A percentile compares a stretch with the other conserved stretches of the same genome.
Conservation (phyloP, 164 flowering plant genomes). For the Protea cynaroides region DNA sequence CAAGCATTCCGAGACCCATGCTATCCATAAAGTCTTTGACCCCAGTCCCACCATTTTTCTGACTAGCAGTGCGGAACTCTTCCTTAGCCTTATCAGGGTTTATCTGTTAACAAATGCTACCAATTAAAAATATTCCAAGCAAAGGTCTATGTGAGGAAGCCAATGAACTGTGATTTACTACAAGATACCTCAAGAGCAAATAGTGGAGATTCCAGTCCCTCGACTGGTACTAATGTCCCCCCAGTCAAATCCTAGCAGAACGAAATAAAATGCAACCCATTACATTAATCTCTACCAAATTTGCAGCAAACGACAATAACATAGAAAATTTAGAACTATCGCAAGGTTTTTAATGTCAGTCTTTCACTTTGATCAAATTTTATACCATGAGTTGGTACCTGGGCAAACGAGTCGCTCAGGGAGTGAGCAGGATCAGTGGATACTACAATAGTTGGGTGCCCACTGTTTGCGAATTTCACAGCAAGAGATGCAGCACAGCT, state of each 20-base stretch:
- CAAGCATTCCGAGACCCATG: slow-evolving; percentile 94
- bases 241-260: slow-evolving; percentile 77
- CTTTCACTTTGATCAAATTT: neutral
- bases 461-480: slow-evolving; percentile 80
- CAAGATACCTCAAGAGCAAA: slow-evolving; percentile 87
- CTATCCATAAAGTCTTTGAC: slow-evolving; percentile 95
- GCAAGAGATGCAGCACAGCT: slow-evolving; percentile 98
- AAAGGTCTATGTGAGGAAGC: neutral
- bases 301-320: neutral
- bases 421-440: slow-evolving; percentile 99
- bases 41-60: slow-evolving; percentile 77
- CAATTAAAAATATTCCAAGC: neutral
- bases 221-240: slow-evolving; percentile 79
- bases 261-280: neutral
- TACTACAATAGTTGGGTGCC: slow-evolving; percentile 87
- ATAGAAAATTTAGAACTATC: neutral
- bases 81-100: slow-evolving; percentile 95
- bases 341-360: neutral
- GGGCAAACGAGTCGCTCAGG: slow-evolving; percentile 94
- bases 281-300: neutral
- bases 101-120: slow-evolving; percentile 37
- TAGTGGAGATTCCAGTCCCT: slow-evolving; percentile 74
- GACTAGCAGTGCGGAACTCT: slow-evolving; percentile 68
- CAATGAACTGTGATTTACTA: neutral
- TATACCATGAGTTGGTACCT: slow-evolving; percentile 30